These are phyloP conservation scores for Rhizopus sp. DNA, from an alignment of 371 early-diverging fungal genomes.

Conservation along the genomic window DNA sequence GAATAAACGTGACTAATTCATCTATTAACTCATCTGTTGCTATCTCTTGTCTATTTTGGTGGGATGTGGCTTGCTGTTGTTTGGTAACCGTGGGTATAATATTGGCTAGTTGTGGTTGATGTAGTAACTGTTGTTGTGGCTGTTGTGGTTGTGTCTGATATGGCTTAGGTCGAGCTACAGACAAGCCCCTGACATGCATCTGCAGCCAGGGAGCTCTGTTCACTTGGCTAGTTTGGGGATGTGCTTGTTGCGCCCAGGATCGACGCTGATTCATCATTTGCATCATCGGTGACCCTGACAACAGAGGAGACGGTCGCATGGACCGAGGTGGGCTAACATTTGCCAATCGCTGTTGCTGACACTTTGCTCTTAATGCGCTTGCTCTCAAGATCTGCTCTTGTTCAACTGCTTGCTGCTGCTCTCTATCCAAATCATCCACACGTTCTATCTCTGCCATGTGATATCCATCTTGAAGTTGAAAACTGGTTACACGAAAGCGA, in stretches of 20 bases:
- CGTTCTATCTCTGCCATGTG: conserved; percentile 45
- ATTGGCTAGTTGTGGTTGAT: neutral
- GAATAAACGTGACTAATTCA: conserved; percentile 21
- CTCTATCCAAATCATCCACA: conserved; percentile 46
- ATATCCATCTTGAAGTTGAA: conserved; percentile 36
- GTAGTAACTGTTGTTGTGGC: conserved; percentile 7
- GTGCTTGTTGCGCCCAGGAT: conserved; percentile 39
- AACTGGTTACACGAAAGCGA: conserved; percentile 31
- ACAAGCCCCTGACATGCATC: conserved; percentile 28
- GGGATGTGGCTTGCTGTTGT: no score
- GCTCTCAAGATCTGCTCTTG: conserved; percentile 31
- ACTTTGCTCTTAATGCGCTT: conserved; percentile 20
- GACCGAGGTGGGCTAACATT: conserved; percentile 1
- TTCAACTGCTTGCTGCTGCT: conserved; percentile 26
- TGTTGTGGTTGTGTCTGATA: neutral
- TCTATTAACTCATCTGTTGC: conserved; percentile 28
- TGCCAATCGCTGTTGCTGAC: conserved; percentile 13
- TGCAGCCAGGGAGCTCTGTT: conserved; percentile 34
- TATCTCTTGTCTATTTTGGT: conserved; percentile 19
- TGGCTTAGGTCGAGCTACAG: conserved; percentile 19
- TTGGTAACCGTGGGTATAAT: neutral
- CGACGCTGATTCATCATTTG: conserved; percentile 15
- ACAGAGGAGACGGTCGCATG: neutral
- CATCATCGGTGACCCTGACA: no score
- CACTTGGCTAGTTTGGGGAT: conserved; percentile 31